Base-by-base conservation (phyloP, 2,329 filamentous ascomycete species). In the Orbilia oligospora region DNA sequence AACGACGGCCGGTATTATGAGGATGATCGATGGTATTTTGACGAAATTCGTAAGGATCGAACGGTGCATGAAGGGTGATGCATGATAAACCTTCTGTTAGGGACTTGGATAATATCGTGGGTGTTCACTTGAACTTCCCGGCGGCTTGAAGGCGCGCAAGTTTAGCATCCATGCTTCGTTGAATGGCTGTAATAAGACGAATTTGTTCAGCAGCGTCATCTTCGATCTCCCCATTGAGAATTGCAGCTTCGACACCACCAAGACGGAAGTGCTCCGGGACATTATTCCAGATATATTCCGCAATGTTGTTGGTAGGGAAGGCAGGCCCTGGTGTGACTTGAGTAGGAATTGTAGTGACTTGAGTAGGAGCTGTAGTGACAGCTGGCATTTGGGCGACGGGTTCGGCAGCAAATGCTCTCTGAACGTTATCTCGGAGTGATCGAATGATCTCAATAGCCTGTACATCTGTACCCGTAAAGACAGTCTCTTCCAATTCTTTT, bases 401-500 rank as follows among this genome's bases (percentile, higher is more conserved):
- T 56, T 10, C 30, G 53, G 6, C n/a, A 20, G 10, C 20, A 14
- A 20, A 14, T 12, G 12, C 5, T n/a, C 36, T 18, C 1, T 16
- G 22, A 3, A 73, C 16, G 24, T 51, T 51, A 30, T 36, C 61
- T n/a, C 49, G 22, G 3, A 76, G 24, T 36, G 55, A 61, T 38
- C 73, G 36, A 14, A 77, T 67, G 14, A 58, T 56, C 22, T 77
- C 73, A 10, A 77, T 77, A 12, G 66, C 73, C n/a, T 77, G 73
- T 6, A 77, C 12, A n/a, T 77, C 73, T 1, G 49, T 38, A 8
- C 73, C 73, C n/a, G 73, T 77, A 49, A 77, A 77, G 9, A 56
- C 53, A 41, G 64, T 64, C 22, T 77, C 73, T 22, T 71, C 53
- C 18, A 77, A 33, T 30, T 58, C n/a, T 24, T 71, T 77, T 27